Percentiles rank a stretch among this genome's conserved stretches.
These are phyloP conservation scores for Gracilaria caudata DNA, from an alignment of 23 red algal species.

Conservation along the genomic window DNA sequence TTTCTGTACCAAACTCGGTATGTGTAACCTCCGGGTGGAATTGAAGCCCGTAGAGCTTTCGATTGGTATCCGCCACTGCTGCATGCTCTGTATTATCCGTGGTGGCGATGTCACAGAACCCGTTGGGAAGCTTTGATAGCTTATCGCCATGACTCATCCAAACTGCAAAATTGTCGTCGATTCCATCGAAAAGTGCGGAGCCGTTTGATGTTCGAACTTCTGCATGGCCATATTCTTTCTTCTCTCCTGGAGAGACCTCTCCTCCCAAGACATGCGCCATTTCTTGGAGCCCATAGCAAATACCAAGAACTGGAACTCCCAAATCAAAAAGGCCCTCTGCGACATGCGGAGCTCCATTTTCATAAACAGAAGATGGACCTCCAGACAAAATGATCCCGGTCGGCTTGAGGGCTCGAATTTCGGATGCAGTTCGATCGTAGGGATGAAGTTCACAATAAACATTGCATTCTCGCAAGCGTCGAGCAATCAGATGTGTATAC, in stretches of 20 bases:
- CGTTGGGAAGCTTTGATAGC: slow-evolving; percentile 64
- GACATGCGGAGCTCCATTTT: slow-evolving; percentile 73
- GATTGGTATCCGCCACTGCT: slow-evolving; percentile 52
- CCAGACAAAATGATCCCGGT: slow-evolving; percentile 87
- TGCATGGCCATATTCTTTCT: slow-evolving; percentile 92
- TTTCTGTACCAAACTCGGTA: slow-evolving; percentile 74
- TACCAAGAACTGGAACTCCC: slow-evolving; percentile 89
- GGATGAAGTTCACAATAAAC: slow-evolving; percentile 89
- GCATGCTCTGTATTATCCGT: slow-evolving; percentile 87
- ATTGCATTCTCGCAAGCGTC: slow-evolving; percentile 82
- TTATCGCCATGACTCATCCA: slow-evolving; percentile 99
- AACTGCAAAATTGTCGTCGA: slow-evolving; percentile 53
- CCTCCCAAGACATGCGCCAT: slow-evolving; percentile 84
- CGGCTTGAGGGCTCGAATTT: slow-evolving; percentile 57
- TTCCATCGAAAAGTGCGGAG: slow-evolving; percentile 68
- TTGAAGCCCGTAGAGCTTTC: slow-evolving; percentile 84
- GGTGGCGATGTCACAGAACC: slow-evolving; percentile 67
- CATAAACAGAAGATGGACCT: slow-evolving; percentile 96
- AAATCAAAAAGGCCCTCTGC: slow-evolving; percentile 72
- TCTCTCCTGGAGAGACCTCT: slow-evolving; percentile 63
- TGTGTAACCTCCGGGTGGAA: slow-evolving; percentile 99
- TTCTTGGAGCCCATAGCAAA: slow-evolving; percentile 98
- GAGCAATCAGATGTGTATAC: slow-evolving; percentile 94
- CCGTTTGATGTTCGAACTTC: slow-evolving; percentile 11
- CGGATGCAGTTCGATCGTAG: slow-evolving; percentile 51